These are phyloP conservation scores for Vachellia collinsii DNA, from an alignment of 306 rosid species.

Conservation along the genomic window DNA sequence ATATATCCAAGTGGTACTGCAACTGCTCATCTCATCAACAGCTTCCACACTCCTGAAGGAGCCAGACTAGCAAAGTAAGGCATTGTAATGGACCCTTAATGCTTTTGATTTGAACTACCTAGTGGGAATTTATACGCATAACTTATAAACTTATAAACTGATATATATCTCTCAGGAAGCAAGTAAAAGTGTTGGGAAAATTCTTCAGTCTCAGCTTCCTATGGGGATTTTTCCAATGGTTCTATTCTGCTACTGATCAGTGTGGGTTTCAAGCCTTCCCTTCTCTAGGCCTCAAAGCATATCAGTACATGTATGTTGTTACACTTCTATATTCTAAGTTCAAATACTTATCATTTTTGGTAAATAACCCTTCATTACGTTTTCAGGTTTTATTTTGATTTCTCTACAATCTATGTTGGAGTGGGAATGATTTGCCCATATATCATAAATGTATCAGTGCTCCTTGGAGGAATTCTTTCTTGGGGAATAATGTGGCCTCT, in stretches of 20 bases:
- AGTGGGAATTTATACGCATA: background rate
- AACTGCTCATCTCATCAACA: constrained; percentile 67
- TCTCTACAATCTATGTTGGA: constrained; percentile 57
- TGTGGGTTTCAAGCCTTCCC: constrained; percentile 63
- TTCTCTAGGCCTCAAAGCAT: constrained; percentile 57
- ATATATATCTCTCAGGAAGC: constrained; percentile 47
- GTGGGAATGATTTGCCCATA: constrained; percentile 68
- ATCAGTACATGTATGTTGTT: constrained; percentile 38
- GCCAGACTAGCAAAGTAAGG: constrained; percentile 61
- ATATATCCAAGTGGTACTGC: constrained; percentile 70
- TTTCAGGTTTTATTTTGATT: constrained; percentile 58
- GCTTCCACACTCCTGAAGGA: constrained; percentile 69
- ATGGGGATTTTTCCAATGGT: constrained; percentile 65
- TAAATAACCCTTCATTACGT: background rate
- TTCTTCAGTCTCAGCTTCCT: constrained; percentile 54
- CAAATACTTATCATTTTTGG: constrained; percentile 1
- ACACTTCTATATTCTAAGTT: background rate
- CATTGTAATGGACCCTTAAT: background rate
- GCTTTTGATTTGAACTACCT: background rate
- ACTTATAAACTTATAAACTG: background rate
- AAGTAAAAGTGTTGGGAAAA: constrained; percentile 57
- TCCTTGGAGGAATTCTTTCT: constrained; percentile 60
- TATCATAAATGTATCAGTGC: constrained; percentile 58
- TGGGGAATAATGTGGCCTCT: constrained; percentile 68
- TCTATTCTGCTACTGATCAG: constrained; percentile 48